These are phyloP conservation scores for Dioscorea cayenensis DNA, from an alignment of 116 monocot species.

Conservation along the genomic window DNA sequence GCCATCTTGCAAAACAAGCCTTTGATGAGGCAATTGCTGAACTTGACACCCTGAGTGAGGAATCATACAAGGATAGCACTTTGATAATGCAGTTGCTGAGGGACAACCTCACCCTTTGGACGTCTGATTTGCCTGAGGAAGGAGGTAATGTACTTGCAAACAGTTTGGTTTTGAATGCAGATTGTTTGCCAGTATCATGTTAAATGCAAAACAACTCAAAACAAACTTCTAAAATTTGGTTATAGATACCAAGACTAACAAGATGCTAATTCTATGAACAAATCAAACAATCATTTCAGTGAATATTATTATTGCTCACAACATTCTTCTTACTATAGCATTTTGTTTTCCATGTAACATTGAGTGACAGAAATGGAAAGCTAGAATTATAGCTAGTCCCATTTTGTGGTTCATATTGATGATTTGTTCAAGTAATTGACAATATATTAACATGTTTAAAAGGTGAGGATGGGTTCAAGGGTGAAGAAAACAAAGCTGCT, in stretches of 20 bases:
- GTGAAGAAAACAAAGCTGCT: conserved; percentile 7
- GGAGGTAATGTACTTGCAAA: conserved; percentile 26
- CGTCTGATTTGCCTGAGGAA: conserved; percentile 67
- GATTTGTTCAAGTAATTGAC: background rate
- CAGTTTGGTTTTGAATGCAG: background rate
- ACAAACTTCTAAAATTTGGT: too few species aligned
- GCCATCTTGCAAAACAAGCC: conserved; percentile 64
- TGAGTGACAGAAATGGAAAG: too few species aligned
- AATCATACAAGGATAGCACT: conserved; percentile 87
- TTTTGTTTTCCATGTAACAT: too few species aligned
- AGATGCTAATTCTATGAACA: too few species aligned
- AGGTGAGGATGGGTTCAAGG: conserved; percentile 19
- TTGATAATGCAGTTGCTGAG: conserved; percentile 85
- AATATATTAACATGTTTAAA: background rate
- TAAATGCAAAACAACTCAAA: too few species aligned
- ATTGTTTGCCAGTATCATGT: too few species aligned
- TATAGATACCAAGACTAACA: too few species aligned
- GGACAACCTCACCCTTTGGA: conserved; percentile 83
- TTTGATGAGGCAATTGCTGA: conserved; percentile 83
- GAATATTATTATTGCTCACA: too few species aligned
- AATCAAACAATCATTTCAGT: too few species aligned
- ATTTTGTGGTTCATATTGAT: background rate
- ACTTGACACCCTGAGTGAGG: conserved; percentile 70
- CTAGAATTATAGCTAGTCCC: too few species aligned
- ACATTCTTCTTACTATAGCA: too few species aligned